Evolutionary conservation across 1,139 yeast genomes (phyloP).

Genomic region (Hansenula lynferdii): DNA sequence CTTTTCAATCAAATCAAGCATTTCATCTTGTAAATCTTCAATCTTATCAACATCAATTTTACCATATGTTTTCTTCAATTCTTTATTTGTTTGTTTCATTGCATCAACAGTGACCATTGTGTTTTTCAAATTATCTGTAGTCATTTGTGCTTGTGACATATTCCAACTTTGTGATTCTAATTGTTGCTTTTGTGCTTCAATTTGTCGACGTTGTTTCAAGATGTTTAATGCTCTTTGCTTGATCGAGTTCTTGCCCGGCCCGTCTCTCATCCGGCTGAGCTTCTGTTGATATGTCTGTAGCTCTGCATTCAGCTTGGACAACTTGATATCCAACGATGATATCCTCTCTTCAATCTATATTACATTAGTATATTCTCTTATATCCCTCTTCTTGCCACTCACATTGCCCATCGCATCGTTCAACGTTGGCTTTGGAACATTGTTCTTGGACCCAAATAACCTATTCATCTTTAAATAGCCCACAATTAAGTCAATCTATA

Average conservation of each 20-base stretch:
- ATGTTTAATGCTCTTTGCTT: slow-evolving; percentile 87
- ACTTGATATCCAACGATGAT: slow-evolving; percentile 80
- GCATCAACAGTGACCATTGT: slow-evolving; percentile 96
- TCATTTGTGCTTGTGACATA: slow-evolving; percentile 96
- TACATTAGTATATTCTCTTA: slow-evolving; percentile 22
- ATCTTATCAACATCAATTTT: slow-evolving; percentile 90
- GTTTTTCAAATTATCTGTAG: slow-evolving; percentile 89
- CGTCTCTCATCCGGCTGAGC: slow-evolving; percentile 77
- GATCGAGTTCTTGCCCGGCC: slow-evolving; percentile 84
- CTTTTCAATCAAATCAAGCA: slow-evolving; percentile 91
- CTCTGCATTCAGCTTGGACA: slow-evolving; percentile 84
- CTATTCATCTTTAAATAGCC: slow-evolving; percentile 72
- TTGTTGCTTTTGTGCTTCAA: slow-evolving; percentile 90
- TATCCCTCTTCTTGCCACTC: slow-evolving; percentile 16
- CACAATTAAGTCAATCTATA: too few relatives aligned
- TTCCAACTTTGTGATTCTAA: slow-evolving; percentile 93
- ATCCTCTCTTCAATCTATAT: slow-evolving; percentile 72
- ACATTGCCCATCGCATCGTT: slow-evolving; percentile 67
- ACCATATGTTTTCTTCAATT: slow-evolving; percentile 84
- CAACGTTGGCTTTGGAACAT: slow-evolving; percentile 74
- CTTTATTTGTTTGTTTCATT: slow-evolving; percentile 88
- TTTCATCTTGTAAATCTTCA: slow-evolving; percentile 91
- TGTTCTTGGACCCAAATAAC: slow-evolving; percentile 66
- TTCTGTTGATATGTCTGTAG: slow-evolving; percentile 85
- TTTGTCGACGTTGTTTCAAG: slow-evolving; percentile 80